These are phyloP conservation scores for Mallotus repandus DNA, from an alignment of 441 rosid genomes.

Conservation along the genomic window DNA sequence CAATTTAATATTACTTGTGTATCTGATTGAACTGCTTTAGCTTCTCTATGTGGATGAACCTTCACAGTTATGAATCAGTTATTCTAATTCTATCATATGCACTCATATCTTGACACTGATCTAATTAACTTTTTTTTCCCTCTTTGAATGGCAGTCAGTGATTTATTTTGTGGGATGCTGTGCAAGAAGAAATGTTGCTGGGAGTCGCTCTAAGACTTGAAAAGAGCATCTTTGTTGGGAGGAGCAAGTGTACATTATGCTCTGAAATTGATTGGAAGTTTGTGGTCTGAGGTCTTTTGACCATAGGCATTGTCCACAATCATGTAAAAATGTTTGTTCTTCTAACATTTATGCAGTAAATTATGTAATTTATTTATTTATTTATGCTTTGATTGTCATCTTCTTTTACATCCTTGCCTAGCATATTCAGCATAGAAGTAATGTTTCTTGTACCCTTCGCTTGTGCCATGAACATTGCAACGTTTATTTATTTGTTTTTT, in stretches of 20 bases:
- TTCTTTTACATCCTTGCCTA: background rate
- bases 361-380: background rate
- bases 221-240: background rate
- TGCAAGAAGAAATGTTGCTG: conserved; percentile 73
- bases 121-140: background rate
- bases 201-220: conserved; percentile 49
- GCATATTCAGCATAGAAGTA: background rate
- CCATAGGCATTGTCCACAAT: background rate
- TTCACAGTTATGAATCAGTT: background rate
- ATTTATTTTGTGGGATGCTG: conserved; percentile 90
- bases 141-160: conserved; percentile 44
- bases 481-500: too few relatives aligned
- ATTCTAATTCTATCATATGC: background rate
- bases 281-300: too few relatives aligned
- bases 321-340: background rate
- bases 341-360: background rate
- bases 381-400: background rate
- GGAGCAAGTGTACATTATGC: background rate
- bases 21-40: background rate
- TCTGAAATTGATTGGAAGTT: background rate
- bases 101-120: background rate
- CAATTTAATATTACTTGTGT: background rate
- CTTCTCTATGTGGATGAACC: background rate
- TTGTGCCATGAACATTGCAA: background rate
- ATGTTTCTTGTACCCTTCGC: background rate